These are phyloP conservation scores for Cryphonectria nitschkei DNA, from an alignment of 2,329 filamentous ascomycete genomes.

Conservation along the genomic window DNA sequence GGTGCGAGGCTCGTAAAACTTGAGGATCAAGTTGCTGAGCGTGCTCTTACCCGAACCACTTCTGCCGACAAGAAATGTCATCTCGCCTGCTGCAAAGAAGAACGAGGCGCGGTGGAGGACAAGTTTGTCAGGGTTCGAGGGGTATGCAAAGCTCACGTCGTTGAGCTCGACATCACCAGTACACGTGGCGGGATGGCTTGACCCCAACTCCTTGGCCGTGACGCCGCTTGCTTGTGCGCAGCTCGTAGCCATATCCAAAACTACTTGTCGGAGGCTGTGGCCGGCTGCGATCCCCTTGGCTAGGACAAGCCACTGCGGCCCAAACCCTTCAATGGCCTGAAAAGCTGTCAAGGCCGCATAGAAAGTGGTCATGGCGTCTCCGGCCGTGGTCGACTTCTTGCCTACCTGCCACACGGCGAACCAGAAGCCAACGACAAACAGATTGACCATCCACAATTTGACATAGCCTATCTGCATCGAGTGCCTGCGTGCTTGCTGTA, in stretches of 20 bases:
- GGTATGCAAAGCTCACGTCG: conserved; percentile 82
- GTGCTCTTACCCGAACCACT: conserved; percentile 96
- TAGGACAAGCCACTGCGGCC: conserved; percentile 77
- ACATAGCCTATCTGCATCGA: conserved; percentile 74
- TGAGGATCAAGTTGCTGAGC: conserved; percentile 75
- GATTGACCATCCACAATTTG: conserved; percentile 72
- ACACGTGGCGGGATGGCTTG: conserved; percentile 47
- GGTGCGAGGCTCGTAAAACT: conserved; percentile 70
- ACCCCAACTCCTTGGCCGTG: conserved; percentile 4
- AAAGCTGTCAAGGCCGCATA: conserved; percentile 79
- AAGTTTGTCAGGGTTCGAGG: conserved; percentile 63
- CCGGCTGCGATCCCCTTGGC: conserved; percentile 80
- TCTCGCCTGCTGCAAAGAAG: conserved; percentile 71
- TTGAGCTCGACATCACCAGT: conserved; percentile 70
- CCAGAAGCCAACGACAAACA: conserved; percentile 92
- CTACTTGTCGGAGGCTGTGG: conserved; percentile 58
- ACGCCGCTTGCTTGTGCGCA: conserved; percentile 31
- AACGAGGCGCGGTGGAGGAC: conserved; percentile 68
- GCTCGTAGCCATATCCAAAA: conserved; percentile 39
- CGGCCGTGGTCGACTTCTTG: conserved; percentile 60
- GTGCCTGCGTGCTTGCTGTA: conserved; percentile 69
- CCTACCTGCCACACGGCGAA: conserved; percentile 75
- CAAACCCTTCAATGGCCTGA: conserved; percentile 72
- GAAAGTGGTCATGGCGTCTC: conserved; percentile 79
- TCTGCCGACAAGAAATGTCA: conserved; percentile 80